Evolutionary conservation across 331 rosid species (phyloP).

Genomic region (Rosa hybrid): DNA sequence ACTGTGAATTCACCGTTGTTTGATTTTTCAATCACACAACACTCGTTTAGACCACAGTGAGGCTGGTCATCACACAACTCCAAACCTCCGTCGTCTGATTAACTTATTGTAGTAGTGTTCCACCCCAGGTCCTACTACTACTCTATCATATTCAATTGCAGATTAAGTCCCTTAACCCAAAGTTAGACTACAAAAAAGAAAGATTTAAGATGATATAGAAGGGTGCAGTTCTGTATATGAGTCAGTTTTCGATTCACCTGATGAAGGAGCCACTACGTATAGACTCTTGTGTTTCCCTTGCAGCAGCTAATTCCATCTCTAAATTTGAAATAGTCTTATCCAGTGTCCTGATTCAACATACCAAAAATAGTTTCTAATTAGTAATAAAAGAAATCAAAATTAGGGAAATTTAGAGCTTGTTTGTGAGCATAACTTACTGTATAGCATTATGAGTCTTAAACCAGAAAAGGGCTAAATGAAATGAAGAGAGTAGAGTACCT

Average conservation of each 20-base stretch:
- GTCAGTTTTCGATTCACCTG: conserved; percentile 48
- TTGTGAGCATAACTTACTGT: conserved; percentile 53
- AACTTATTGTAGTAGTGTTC: no score
- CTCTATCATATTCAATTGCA: not conserved
- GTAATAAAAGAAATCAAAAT: not conserved
- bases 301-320: conserved; percentile 92
- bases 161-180: not conserved
- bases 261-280: conserved; percentile 61
- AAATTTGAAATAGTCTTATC: conserved; percentile 88
- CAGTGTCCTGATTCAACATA: conserved; percentile 53
- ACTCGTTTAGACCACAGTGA: no score
- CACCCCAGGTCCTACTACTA: not conserved
- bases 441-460: conserved; percentile 65
- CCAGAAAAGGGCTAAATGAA: no score
- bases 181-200: not conserved
- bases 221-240: conserved; percentile 14
- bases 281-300: conserved; percentile 83
- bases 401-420: not conserved
- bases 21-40: no score
- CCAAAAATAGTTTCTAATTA: conserved; percentile 12
- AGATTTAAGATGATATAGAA: not conserved
- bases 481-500: no score
- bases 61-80: no score
- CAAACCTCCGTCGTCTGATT: no score
- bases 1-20: no score